Evolutionary conservation across 352 stramenopile genomes (phyloP), one percentile per base, ranked within the genome.

Genomic region (Phytophthora fragariaefolia): DNA sequence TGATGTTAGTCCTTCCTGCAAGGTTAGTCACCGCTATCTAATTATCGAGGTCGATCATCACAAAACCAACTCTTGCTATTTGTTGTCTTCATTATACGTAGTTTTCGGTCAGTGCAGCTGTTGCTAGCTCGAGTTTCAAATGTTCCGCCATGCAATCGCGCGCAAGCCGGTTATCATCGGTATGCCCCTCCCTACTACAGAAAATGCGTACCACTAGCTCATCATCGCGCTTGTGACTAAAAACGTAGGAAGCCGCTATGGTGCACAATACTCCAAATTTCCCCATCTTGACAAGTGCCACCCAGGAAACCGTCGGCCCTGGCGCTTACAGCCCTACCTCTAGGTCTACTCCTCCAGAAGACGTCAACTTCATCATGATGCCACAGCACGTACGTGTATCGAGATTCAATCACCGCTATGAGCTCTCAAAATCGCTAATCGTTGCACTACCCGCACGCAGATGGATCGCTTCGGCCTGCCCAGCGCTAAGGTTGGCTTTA

Each of bases 341-440:
- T 12, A 51, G 56, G 49, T 1, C 65, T 51, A 58, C 34, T 49
- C 59, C 68, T 0, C 69, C 75, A 8, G 81, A 89, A 38, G 76
- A 82, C 58, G 72, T 78, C 54, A 90, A 83, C 59, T 92, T 85
- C 36, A 83, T 87, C 64, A 90, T 90, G 83, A 89, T 87, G 80
- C 74, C 78, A 3, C 82, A 89, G 28, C 68, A 89, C 40, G 81
- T 88, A 71, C 47, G 74, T 76, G 36, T 28, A n/a, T 6, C 24
- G 2, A 38, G 8, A 27, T 59, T 5, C n/a, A 15, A 18, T 4
- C n/a, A 26, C 22, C 4, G 12, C n/a, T n/a, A n/a, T n/a, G n/a
- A n/a, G n/a, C n/a, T n/a, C n/a, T n/a, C n/a, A n/a, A n/a, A n/a
- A n/a, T n/a, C n/a, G n/a, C n/a, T n/a, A n/a, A n/a, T n/a, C n/a